These are phyloP conservation scores for Mortierella sp. DNA, from an alignment of 371 early-diverging fungal genomes.

Conservation along the genomic window DNA sequence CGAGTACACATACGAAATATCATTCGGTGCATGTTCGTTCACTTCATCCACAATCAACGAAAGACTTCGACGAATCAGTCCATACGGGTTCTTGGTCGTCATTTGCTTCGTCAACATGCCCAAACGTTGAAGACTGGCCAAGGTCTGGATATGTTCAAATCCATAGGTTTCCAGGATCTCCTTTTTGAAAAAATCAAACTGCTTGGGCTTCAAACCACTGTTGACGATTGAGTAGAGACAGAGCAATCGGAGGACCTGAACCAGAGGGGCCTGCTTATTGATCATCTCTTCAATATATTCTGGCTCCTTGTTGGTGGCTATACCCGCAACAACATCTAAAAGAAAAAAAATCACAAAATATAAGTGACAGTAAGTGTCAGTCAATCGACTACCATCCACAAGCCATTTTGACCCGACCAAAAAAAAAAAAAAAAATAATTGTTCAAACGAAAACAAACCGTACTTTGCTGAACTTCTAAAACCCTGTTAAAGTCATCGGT, in stretches of 20 bases:
- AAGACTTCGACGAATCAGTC: slow-evolving; percentile 74
- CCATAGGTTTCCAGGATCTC: slow-evolving; percentile 92
- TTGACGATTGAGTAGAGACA: slow-evolving; percentile 86
- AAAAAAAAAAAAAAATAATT: slow-evolving; percentile 1
- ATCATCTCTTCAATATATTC: slow-evolving; percentile 91
- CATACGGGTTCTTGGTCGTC: slow-evolving; percentile 60
- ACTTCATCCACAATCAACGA: slow-evolving; percentile 89
- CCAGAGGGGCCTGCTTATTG: slow-evolving; percentile 74
- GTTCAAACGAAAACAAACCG: neutral
- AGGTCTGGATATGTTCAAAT: slow-evolving; percentile 84
- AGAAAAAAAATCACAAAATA: neutral
- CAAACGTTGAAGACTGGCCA: slow-evolving; percentile 76
- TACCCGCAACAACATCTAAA: slow-evolving; percentile 84
- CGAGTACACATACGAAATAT: slow-evolving; percentile 92
- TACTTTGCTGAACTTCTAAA: slow-evolving; percentile 92
- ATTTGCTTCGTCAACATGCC: slow-evolving; percentile 72
- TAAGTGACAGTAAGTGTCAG: neutral
- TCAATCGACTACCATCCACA: neutral
- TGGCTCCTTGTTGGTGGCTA: slow-evolving; percentile 68
- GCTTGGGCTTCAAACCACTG: slow-evolving; percentile 82
- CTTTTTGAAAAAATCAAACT: slow-evolving; percentile 81
- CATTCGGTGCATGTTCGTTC: slow-evolving; percentile 85
- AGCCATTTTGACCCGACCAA: neutral
- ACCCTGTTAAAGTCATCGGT: slow-evolving; percentile 83
- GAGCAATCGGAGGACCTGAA: slow-evolving; percentile 82